Base-by-base conservation (phyloP, 305 asterid species). In the Rubia peregrina region DNA sequence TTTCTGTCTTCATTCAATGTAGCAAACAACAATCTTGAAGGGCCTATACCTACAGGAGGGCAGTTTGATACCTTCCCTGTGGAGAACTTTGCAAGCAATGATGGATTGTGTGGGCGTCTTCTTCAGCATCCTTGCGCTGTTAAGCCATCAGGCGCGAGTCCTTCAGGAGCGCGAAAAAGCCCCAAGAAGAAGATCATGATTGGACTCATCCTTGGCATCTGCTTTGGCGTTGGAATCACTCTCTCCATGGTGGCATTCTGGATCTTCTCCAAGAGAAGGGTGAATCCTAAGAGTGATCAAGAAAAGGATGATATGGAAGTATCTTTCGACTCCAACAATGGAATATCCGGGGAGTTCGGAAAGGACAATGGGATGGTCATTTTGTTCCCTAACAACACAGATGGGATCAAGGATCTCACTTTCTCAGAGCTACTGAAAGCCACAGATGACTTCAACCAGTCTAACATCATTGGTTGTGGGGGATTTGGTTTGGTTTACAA, bases 401-500 rank as follows among this genome's bases (percentile, higher is more conserved):
- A 81, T 9, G 86, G 85, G 66, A 76, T 79, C 53, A 84, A 81
- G 84, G 96, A 88, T 75, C 88, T 94, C 77, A 86, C 92, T 6
- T 74, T 91, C 69, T 78, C 79, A 40, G 99, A 94, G 73, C 83
- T 94, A 73, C 43, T 88, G 84, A 88, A 84, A 78, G 99, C 97
- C 84, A 91, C 99, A 14, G 89, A 91, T 71, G 83, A 87, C 78
- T 94, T 94, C 86, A 90, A 83, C 86, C 99, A 91, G 78, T 81
- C 93, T 17, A 91, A 94, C 62, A 94, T 94, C 69, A 78, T 94
- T 26, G 99, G 99, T 38, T 90, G 99, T 76, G 99, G 99, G 46
- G 99, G 99, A 62, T 94, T 91, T 51, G 99, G 99, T 22, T 65
- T 94, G 92, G 99, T 94, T 12, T 94, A 87, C 55, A 91, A 83